Evolutionary conservation across 1,139 yeast species (phyloP).

Genomic region (Nakaseomyces nivariensis): DNA sequence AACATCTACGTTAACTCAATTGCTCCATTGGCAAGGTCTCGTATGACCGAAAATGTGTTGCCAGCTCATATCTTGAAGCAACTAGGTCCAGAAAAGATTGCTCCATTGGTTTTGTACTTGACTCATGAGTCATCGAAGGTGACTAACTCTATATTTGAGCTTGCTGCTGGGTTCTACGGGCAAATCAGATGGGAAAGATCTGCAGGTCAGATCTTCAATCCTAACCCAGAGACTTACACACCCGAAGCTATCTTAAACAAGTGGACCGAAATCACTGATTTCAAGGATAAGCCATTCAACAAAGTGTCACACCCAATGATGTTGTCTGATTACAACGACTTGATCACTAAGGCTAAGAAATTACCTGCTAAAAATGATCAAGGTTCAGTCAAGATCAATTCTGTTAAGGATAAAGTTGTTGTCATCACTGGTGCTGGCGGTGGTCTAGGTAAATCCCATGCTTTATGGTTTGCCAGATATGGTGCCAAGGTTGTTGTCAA

Average conservation of each 20-base stretch:
- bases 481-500: slow-evolving; percentile 96
- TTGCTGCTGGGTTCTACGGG: slow-evolving; percentile 89
- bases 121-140: slow-evolving; percentile 51
- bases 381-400: slow-evolving; percentile 39
- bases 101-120: slow-evolving; percentile 78
- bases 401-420: slow-evolving; percentile 76
- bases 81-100: slow-evolving; percentile 79
- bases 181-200: slow-evolving; percentile 95
- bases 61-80: slow-evolving; percentile 78
- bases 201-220: slow-evolving; percentile 74
- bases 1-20: slow-evolving; percentile 79
- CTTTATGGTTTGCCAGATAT: slow-evolving; percentile 70
- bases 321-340: slow-evolving; percentile 50
- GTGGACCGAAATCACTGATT: slow-evolving; percentile 56
- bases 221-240: slow-evolving; percentile 57
- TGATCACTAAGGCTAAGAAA: slow-evolving; percentile 42
- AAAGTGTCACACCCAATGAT: slow-evolving; percentile 57
- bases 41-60: slow-evolving; percentile 88
- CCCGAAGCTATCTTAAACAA: slow-evolving; percentile 75
- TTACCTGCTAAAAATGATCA: slow-evolving; percentile 44
- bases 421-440: slow-evolving; percentile 94
- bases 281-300: slow-evolving; percentile 46
- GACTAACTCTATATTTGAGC: slow-evolving; percentile 75
- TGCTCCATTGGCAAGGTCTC: slow-evolving; percentile 90
- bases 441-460: slow-evolving; percentile 90